phyloP scores from a whole-genome alignment of 1,284 basidiomycete species.

The Golubevia pallescens region DNA sequence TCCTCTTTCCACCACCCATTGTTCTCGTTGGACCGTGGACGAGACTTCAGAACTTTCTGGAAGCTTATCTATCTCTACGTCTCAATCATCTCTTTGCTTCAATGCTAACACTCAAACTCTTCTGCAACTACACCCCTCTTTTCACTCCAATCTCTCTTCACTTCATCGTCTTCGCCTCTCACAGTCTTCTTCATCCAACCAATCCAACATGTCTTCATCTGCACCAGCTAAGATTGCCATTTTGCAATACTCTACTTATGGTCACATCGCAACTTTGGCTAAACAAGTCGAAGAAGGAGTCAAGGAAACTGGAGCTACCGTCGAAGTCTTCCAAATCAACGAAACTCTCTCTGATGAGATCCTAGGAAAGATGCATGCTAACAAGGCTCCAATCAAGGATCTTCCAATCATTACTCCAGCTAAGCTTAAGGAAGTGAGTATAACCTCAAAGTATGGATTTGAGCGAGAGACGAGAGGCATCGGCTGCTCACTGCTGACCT shows the following conservation, averaged over 20 bases:
- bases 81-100: too few species aligned
- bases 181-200: not conserved
- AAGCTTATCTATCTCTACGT: too few species aligned
- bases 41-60: too few species aligned
- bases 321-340: conserved; percentile 26
- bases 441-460: too few species aligned
- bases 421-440: conserved; percentile 9
- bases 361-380: conserved; percentile 43
- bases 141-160: not conserved
- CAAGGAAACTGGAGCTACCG: conserved; percentile 23
- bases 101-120: too few species aligned
- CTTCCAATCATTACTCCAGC: conserved; percentile 37
- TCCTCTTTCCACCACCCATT: too few species aligned
- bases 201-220: conserved; percentile 21
- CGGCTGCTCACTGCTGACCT: not conserved
- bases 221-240: conserved; percentile 31
- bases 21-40: too few species aligned
- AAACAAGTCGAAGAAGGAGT: conserved; percentile 19
- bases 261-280: conserved; percentile 30
- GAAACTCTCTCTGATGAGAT: conserved; percentile 38
- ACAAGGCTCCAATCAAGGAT: conserved; percentile 27
- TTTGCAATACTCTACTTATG: conserved; percentile 32
- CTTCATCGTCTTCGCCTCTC: too few species aligned
- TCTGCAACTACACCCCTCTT: not conserved
- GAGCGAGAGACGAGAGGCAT: too few species aligned